Conservation (phyloP, 2,329 filamentous ascomycete species). For the Fusarium agapanthi region DNA sequence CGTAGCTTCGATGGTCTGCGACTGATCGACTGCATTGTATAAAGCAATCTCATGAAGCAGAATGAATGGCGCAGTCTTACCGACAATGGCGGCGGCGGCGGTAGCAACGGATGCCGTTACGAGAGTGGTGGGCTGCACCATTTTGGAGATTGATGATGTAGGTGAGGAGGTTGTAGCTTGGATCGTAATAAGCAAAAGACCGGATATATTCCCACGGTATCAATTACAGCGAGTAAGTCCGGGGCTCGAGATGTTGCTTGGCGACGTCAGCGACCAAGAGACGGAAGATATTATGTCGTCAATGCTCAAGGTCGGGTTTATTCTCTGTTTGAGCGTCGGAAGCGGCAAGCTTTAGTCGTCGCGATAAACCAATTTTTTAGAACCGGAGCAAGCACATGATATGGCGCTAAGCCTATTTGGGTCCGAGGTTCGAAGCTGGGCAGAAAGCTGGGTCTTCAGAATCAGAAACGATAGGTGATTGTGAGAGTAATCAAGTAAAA, state of each 20-base stretch:
- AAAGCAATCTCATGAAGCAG: neutral
- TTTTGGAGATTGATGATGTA: conserved; percentile 38
- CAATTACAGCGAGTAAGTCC: conserved; percentile 10
- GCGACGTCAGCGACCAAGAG: conserved; percentile 11
- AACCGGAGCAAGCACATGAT: conserved; percentile 40
- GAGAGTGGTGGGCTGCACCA: conserved; percentile 63
- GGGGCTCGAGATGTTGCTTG: conserved; percentile 4
- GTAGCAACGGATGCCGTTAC: conserved; percentile 70
- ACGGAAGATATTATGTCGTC: conserved; percentile 32
- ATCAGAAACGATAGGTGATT: neutral
- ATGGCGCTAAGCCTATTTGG: conserved; percentile 30
- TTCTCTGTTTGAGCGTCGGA: conserved; percentile 28
- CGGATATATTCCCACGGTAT: conserved; percentile 12
- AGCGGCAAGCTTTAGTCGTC: conserved; percentile 39
- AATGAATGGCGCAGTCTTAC: conserved; percentile 51
- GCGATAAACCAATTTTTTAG: conserved; percentile 45
- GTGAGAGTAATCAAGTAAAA: neutral
- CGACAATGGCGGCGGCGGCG: conserved; percentile 66
- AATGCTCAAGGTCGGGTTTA: conserved; percentile 29
- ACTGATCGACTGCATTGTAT: neutral
- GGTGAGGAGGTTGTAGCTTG: conserved; percentile 11
- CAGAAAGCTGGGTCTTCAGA: neutral
- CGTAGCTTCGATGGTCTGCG: neutral
- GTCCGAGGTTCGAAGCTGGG: conserved; percentile 19
- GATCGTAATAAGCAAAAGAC: conserved; percentile 11